phyloP scores from a whole-genome alignment of 2,329 filamentous ascomycete species.

The Colletotrichum sp. region DNA sequence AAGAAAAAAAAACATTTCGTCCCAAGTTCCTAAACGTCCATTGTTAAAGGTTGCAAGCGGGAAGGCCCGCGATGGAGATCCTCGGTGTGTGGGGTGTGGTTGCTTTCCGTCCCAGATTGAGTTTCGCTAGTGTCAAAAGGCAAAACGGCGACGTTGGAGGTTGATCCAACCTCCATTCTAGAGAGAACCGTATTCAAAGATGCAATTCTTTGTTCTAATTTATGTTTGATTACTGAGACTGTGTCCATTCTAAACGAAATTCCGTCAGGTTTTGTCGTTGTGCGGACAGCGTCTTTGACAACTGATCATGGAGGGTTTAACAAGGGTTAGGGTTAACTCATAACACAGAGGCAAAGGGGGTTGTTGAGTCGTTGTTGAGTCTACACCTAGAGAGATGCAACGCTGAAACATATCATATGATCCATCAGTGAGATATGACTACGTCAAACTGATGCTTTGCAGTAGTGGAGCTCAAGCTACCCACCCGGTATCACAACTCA shows the following conservation, averaged over 20 bases:
- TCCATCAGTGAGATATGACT: not conserved
- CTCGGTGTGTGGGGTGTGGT: not conserved
- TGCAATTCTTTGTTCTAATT: not conserved
- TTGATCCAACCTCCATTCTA: not conserved
- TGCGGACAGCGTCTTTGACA: not conserved
- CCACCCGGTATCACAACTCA: not conserved
- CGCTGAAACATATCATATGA: accelerated
- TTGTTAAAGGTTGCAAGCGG: not conserved
- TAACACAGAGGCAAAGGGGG: too few species aligned
- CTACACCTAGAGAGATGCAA: not conserved
- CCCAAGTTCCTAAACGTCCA: not conserved
- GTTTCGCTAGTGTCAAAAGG: not conserved
- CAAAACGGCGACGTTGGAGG: not conserved
- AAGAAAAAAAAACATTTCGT: not conserved
- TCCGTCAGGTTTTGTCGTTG: accelerated
- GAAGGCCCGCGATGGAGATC: not conserved
- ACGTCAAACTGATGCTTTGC: not conserved
- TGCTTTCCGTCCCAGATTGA: not conserved
- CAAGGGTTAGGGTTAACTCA: not conserved
- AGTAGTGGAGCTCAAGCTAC: not conserved
- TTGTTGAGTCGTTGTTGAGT: not conserved
- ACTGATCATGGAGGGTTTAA: not conserved
- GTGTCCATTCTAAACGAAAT: accelerated
- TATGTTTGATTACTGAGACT: not conserved
- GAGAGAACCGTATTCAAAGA: not conserved